A percentile compares a stretch with the other conserved stretches of the same genome.
Conservation (phyloP, 192 early-diverging fungal genomes). For the Phlyctochytrium bullatum region DNA sequence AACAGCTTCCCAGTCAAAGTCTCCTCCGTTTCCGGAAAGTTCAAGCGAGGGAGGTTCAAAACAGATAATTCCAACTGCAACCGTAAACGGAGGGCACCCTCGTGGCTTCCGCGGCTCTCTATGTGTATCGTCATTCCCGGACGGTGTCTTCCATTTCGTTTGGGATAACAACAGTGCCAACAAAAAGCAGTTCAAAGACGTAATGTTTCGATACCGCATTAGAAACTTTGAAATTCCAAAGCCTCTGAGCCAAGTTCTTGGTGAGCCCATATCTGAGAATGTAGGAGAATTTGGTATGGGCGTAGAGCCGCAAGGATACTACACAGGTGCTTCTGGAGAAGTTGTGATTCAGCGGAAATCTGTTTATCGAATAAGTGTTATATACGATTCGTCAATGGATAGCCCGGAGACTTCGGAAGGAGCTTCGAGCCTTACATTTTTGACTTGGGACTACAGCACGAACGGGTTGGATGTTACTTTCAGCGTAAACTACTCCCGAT, state of each 20-base stretch:
- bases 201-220: constrained; percentile 11
- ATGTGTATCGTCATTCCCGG: constrained; percentile 18
- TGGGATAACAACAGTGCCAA: constrained; percentile 29
- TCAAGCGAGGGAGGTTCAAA: constrained; percentile 14
- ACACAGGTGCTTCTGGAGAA: constrained; percentile 26
- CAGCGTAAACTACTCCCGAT: constrained; percentile 14
- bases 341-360: constrained; percentile 34
- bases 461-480: constrained; percentile 40
- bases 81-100: constrained; percentile 1
- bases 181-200: constrained; percentile 22
- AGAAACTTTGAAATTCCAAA: constrained; percentile 25
- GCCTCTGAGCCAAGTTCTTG: neutral
- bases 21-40: constrained; percentile 19
- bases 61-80: constrained; percentile 11
- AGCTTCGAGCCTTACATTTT: constrained; percentile 4
- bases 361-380: constrained; percentile 20
- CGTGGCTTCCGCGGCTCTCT: constrained; percentile 14
- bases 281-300: constrained; percentile 17
- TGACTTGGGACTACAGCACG: constrained; percentile 39
- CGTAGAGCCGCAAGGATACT: constrained; percentile 1
- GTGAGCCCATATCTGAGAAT: neutral
- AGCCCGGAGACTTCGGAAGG: neutral
- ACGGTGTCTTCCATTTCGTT: constrained; percentile 21
- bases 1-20: neutral
- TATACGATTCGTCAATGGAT: constrained; percentile 23